Percentiles rank a stretch among this genome's conserved stretches.
Evolutionary conservation across 768 basidiomycete species (phyloP).

Genomic region (Amanita polypyramis): DNA sequence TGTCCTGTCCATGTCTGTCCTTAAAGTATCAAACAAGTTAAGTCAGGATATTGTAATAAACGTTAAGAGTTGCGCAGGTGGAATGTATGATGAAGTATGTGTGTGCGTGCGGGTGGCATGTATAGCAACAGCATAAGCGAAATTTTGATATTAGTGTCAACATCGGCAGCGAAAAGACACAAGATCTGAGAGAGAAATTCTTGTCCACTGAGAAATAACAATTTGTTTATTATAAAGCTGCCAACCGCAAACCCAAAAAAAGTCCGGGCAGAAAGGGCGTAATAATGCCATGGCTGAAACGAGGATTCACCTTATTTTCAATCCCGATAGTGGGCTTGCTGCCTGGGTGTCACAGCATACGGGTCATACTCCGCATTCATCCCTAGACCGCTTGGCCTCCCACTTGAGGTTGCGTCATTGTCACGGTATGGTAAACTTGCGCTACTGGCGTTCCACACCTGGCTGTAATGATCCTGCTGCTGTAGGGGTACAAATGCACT

Average conservation of each 20-base stretch:
- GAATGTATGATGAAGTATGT: not conserved
- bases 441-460: slow-evolving; percentile 49
- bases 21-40: not conserved
- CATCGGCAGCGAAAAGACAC: too few relatives aligned
- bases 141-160: too few relatives aligned
- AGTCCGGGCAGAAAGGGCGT: not conserved
- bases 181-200: too few relatives aligned
- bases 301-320: slow-evolving; percentile 4
- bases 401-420: slow-evolving; percentile 1
- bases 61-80: not conserved
- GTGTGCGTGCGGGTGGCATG: not conserved
- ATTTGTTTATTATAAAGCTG: not conserved
- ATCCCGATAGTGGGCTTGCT: slow-evolving; percentile 3
- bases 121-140: not conserved
- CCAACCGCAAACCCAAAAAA: not conserved
- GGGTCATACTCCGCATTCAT: slow-evolving; percentile 26
- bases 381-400: slow-evolving; percentile 19
- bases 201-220: not conserved
- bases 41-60: not conserved
- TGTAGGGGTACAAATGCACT: slow-evolving; percentile 66
- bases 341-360: slow-evolving; percentile 19
- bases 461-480: slow-evolving; percentile 47
- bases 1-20: not conserved
- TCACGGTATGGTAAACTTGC: slow-evolving; percentile 25
- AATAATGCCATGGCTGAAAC: not conserved